phyloP scores from a whole-genome alignment of 2,329 filamentous ascomycete species.

The Fusarium keratoplasticum region DNA sequence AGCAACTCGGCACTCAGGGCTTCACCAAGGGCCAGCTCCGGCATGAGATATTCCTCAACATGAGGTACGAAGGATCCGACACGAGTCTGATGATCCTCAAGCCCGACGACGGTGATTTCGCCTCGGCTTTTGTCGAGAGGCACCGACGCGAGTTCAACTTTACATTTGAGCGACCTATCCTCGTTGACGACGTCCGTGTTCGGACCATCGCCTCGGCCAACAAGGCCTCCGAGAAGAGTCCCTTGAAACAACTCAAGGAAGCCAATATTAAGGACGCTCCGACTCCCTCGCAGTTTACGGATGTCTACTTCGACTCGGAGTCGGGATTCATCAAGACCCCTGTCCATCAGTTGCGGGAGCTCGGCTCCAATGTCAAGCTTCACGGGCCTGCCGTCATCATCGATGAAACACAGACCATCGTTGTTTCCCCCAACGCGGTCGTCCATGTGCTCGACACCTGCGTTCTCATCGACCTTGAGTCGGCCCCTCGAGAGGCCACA shows the following conservation, averaged over 20 bases:
- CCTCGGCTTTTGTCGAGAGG: conserved; percentile 74
- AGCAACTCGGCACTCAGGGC: conserved; percentile 35
- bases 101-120: conserved; percentile 63
- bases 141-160: conserved; percentile 83
- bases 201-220: conserved; percentile 34
- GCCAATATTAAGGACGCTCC: background rate
- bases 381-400: conserved; percentile 65
- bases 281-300: background rate
- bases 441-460: conserved; percentile 48
- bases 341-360: conserved; percentile 40
- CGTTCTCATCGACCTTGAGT: conserved; percentile 50
- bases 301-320: conserved; percentile 25
- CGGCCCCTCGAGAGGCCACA: background rate
- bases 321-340: conserved; percentile 40
- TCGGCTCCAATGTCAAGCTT: conserved; percentile 27
- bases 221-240: conserved; percentile 27
- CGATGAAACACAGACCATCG: conserved; percentile 78
- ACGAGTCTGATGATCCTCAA: conserved; percentile 54
- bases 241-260: conserved; percentile 36
- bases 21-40: conserved; percentile 53
- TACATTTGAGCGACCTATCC: conserved; percentile 53
- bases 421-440: conserved; percentile 59
- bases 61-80: conserved; percentile 57
- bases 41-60: conserved; percentile 55
- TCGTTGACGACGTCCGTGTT: conserved; percentile 58